These are phyloP conservation scores for Gilbertella persicaria DNA, from an alignment of 371 early-diverging fungal species.

Conservation along the genomic window DNA sequence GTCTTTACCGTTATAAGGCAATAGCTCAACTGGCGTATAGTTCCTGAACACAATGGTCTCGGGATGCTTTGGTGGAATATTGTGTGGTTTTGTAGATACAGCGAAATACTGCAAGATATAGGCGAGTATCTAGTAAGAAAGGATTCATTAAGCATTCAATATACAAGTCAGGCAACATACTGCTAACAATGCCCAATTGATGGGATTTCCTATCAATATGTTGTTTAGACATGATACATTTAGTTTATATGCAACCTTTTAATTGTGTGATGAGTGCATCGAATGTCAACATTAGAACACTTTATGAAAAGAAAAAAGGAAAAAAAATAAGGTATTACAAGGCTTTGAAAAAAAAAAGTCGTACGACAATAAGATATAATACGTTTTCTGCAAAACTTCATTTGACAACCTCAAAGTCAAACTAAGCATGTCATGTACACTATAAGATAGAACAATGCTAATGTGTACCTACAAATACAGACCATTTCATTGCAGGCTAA, in stretches of 20 bases:
- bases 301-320: not conserved
- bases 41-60: conserved; percentile 61
- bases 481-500: too few species aligned
- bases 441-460: too few species aligned
- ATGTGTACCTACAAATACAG: too few species aligned
- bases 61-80: conserved; percentile 43
- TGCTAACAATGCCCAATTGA: conserved; percentile 27
- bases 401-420: too few species aligned
- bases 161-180: conserved; percentile 6
- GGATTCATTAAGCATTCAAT: not conserved
- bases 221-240: not conserved
- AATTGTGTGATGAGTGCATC: conserved; percentile 5
- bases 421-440: too few species aligned
- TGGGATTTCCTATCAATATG: conserved; percentile 20
- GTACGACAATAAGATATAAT: too few species aligned
- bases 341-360: too few species aligned
- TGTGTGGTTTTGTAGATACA: conserved; percentile 8
- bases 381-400: too few species aligned
- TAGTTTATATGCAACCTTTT: conserved; percentile 3
- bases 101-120: conserved; percentile 20
- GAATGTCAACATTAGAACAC: conserved; percentile 5
- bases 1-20: conserved; percentile 60
- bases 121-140: conserved; percentile 13
- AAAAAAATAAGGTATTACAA: conserved; percentile 4
- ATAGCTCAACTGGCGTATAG: conserved; percentile 72